Base-by-base conservation (phyloP, 306 rosid genomes). In the Prunus davidiana region DNA sequence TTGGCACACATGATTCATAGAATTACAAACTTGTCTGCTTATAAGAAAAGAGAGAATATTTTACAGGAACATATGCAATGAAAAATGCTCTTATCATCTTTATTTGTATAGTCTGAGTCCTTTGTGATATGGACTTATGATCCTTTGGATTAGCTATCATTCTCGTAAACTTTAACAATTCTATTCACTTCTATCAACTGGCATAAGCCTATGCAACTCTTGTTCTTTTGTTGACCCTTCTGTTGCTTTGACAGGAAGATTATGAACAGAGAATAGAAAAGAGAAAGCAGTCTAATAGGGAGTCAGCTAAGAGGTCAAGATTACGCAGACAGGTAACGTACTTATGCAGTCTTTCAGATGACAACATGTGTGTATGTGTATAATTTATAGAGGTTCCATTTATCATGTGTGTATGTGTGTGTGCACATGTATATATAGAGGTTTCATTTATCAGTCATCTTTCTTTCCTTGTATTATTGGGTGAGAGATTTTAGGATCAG, bases 261-360 rank as follows among this genome's bases (percentile, higher is more conserved):
- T 80, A 78, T 70, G 84, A 87, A 50, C 67, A 61, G 76, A 85
- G 80, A 73, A 79, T 52, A 81, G 91, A 87, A 81, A 88, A 82
- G 75, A 91, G 83, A 79, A 85, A 87, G 72, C 82, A 64, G 72
- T 88, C 86, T 45, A 91, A 85, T 22, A 83, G 91, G 86, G 87
- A 88, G 81, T 85, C 91, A 2, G 93, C 91, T 47, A 85, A 76
- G 81, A 85, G 89, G 78, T 86, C 89, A 86, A 88, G 88, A 88
- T 24, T 76, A 22, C 81, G 85, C 58, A 83, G 76, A 78, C 86
- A 78, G 93, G 96, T 87, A 81, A 38, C 8, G 12, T 16, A 43
- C 25, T 13, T 45, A 8, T 25, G 13, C 27, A 28, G 10, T 30
- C 41, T 49, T 49, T 46, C 56, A 13, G 55, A 6, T 15, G 22